Evolutionary conservation across 2,329 filamentous ascomycete genomes (phyloP).

Genomic region (Clarireedia sp.): DNA sequence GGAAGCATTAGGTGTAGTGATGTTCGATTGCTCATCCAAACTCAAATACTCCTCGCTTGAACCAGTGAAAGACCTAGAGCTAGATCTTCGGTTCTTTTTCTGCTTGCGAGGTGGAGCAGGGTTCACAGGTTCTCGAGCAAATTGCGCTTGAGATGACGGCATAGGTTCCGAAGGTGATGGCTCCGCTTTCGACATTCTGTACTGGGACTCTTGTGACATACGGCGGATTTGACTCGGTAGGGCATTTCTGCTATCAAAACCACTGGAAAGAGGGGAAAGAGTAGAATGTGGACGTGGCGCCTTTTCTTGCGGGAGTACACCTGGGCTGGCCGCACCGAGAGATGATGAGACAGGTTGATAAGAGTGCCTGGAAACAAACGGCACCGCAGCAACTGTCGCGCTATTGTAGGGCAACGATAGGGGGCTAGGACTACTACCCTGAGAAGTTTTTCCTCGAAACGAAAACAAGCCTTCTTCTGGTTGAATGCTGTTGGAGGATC

Average conservation of each 20-base stretch:
- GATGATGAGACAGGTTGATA: background rate
- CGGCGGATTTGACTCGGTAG: conserved; percentile 2
- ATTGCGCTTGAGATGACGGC: background rate
- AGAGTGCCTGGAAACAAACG: conserved; percentile 10
- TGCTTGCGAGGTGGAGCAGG: background rate
- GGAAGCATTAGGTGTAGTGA: conserved; percentile 24
- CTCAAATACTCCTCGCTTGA: conserved; percentile 26
- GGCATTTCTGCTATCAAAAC: background rate
- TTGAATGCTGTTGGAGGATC: conserved; percentile 4
- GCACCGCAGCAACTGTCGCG: conserved; percentile 12
- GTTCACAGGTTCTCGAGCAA: background rate
- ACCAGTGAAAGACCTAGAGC: conserved; percentile 17
- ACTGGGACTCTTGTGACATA: background rate
- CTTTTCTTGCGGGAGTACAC: background rate
- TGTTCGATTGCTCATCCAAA: conserved; percentile 22
- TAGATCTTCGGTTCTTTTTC: conserved; percentile 5
- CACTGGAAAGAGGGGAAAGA: background rate
- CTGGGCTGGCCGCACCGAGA: background rate
- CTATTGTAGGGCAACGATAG: conserved; percentile 5
- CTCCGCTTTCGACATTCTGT: background rate
- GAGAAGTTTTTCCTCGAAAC: background rate
- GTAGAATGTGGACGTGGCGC: background rate
- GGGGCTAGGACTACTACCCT: background rate
- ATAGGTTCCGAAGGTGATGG: background rate
- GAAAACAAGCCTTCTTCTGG: conserved; percentile 7